phyloP scores from a whole-genome alignment of 2,329 filamentous ascomycete species.

The Teratosphaeria viscida region DNA sequence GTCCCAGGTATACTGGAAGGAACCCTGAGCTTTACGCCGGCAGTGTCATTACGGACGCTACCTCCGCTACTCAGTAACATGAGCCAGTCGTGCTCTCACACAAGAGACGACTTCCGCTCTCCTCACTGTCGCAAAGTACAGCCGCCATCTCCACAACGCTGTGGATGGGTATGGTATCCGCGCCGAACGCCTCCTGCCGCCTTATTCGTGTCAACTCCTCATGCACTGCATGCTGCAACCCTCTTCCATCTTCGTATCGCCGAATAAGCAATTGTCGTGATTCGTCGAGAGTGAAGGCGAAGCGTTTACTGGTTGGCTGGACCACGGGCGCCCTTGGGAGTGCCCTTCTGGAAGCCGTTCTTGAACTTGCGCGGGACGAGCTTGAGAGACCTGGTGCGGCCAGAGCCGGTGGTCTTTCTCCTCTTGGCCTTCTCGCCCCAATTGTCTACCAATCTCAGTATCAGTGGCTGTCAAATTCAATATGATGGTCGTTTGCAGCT shows the following conservation, averaged over 20 bases:
- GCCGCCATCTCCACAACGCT: neutral
- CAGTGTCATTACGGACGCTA: neutral
- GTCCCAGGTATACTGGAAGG: neutral
- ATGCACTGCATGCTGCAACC: neutral
- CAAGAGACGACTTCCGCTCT: neutral
- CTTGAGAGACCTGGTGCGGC: slow-evolving; percentile 93
- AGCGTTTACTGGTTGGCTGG: slow-evolving; percentile 9
- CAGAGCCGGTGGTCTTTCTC: slow-evolving; percentile 97
- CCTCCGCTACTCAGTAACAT: neutral
- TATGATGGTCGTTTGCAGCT: neutral
- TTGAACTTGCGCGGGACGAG: slow-evolving; percentile 84
- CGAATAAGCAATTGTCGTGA: neutral
- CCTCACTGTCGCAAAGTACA: neutral
- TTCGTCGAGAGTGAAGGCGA: neutral
- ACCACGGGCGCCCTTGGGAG: slow-evolving; percentile 73
- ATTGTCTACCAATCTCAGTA: slow-evolving; percentile 60
- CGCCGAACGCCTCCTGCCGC: neutral
- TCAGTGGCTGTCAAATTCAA: neutral
- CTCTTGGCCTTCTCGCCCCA: slow-evolving; percentile 99
- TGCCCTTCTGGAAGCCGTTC: slow-evolving; percentile 93
- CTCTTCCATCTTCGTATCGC: neutral
- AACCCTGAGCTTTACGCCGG: neutral
- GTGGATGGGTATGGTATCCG: neutral
- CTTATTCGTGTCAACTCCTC: neutral
- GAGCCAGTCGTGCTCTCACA: neutral